Conservation (phyloP, 2,329 filamentous ascomycete genomes). For the Aspergillus fischeri region DNA sequence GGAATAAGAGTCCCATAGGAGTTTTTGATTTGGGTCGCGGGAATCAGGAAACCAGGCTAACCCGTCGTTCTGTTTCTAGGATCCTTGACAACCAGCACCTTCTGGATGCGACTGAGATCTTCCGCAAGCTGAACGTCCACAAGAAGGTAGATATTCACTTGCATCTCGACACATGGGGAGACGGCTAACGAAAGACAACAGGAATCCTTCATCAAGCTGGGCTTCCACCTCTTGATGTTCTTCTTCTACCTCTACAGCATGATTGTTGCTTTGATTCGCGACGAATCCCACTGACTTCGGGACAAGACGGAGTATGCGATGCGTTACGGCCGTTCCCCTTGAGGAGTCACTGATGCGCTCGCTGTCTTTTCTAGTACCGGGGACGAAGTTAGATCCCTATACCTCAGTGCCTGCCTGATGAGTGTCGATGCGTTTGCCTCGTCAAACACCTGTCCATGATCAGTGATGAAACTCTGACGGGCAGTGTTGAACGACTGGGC, state of each 20-base stretch:
- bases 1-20: background rate
- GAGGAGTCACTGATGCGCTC: conserved; percentile 4
- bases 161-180: conserved; percentile 1
- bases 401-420: background rate
- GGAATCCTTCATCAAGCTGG: conserved; percentile 99
- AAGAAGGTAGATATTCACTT: conserved; percentile 69
- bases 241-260: conserved; percentile 99
- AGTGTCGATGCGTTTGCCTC: background rate
- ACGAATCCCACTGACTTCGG: conserved; percentile 74
- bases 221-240: conserved; percentile 99
- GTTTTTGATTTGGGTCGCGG: background rate
- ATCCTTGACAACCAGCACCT: conserved; percentile 97
- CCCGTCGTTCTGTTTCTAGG: conserved; percentile 47
- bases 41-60: conserved; percentile 15
- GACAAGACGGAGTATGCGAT: conserved; percentile 37
- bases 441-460: background rate
- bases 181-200: conserved; percentile 35
- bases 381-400: background rate
- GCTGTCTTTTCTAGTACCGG: conserved; percentile 2
- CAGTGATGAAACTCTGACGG: background rate
- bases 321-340: conserved; percentile 29
- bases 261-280: conserved; percentile 93
- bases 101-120: conserved; percentile 96
- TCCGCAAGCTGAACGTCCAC: conserved; percentile 97
- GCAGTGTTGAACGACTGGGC: background rate